Evolutionary conservation across 371 early-diverging fungal species (phyloP).

Genomic region (Encephalitozoon cuniculi): DNA sequence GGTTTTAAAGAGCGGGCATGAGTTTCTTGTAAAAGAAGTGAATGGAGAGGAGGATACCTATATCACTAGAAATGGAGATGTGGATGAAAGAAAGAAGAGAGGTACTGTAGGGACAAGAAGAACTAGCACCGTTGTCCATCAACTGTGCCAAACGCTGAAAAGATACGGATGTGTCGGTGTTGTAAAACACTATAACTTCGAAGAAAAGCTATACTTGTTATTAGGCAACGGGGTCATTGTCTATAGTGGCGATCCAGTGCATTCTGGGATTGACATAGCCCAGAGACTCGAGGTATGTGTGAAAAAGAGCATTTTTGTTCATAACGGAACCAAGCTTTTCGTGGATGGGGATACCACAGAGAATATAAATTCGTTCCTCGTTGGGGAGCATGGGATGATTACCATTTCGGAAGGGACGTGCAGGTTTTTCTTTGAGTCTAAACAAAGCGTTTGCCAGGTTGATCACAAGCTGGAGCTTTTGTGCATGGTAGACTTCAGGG

Average conservation of each 20-base stretch:
- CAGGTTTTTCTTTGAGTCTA: background rate
- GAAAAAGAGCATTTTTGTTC: background rate
- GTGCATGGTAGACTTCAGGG: background rate
- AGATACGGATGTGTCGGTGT: background rate
- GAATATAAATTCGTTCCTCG: background rate
- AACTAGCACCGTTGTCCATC: background rate
- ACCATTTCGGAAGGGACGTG: background rate
- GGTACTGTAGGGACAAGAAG: background rate
- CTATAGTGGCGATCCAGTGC: background rate
- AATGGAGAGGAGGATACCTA: background rate
- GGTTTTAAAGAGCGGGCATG: background rate
- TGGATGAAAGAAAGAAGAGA: background rate
- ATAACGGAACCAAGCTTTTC: background rate
- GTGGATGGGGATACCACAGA: background rate
- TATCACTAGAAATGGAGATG: background rate
- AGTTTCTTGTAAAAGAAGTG: background rate
- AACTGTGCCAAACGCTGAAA: background rate
- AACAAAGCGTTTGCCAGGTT: background rate
- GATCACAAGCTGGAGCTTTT: slow-evolving; percentile 24
- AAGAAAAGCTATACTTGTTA: background rate
- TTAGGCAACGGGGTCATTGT: background rate
- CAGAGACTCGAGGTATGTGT: background rate
- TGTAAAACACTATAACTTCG: background rate
- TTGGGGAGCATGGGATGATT: background rate
- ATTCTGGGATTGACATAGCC: background rate